phyloP scores from a whole-genome alignment of 495 filamentous ascomycete genomes.

The Lepidopterella palustris region DNA sequence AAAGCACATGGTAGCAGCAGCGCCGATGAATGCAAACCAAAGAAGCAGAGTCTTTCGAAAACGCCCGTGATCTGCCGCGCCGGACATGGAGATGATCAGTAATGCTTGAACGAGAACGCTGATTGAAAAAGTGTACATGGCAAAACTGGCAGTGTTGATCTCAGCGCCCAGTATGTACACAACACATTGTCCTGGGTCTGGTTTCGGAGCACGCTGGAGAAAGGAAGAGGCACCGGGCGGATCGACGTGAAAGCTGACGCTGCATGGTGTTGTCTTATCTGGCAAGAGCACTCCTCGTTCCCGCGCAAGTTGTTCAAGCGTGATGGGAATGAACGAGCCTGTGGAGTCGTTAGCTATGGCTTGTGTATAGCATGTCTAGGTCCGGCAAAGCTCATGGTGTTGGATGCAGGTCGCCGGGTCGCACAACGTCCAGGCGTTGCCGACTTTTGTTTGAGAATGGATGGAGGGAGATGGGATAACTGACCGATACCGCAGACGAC shows the following conservation, averaged over 20 bases:
- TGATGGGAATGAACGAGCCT: conserved; percentile 96
- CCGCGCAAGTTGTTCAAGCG: conserved; percentile 85
- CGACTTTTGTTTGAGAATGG: too few relatives aligned
- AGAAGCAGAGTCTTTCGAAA: conserved; percentile 85
- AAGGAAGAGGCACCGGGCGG: conserved; percentile 14
- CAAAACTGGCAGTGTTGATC: conserved; percentile 94
- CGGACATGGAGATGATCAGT: conserved; percentile 90
- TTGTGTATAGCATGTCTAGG: not conserved
- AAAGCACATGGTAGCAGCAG: conserved; percentile 81
- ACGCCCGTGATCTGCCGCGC: conserved; percentile 89
- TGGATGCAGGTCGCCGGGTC: not conserved
- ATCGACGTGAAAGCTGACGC: conserved; percentile 40
- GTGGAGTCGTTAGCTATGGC: not conserved
- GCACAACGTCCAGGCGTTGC: too few relatives aligned
- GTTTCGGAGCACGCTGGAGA: conserved; percentile 6
- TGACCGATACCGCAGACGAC: conserved; percentile 83
- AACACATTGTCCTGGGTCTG: conserved; percentile 63
- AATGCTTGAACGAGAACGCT: conserved; percentile 84
- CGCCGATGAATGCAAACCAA: conserved; percentile 72
- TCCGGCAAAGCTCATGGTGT: too few relatives aligned
- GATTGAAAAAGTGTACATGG: conserved; percentile 95
- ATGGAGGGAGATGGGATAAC: conserved; percentile 24
- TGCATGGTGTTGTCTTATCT: conserved; percentile 69
- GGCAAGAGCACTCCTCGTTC: conserved; percentile 80
- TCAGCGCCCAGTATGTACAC: conserved; percentile 74